A percentile compares a stretch with the other conserved stretches of the same genome.
These are phyloP conservation scores for Cladophialophora yegresii DNA, from an alignment of 2,329 filamentous ascomycete genomes.

Conservation along the genomic window DNA sequence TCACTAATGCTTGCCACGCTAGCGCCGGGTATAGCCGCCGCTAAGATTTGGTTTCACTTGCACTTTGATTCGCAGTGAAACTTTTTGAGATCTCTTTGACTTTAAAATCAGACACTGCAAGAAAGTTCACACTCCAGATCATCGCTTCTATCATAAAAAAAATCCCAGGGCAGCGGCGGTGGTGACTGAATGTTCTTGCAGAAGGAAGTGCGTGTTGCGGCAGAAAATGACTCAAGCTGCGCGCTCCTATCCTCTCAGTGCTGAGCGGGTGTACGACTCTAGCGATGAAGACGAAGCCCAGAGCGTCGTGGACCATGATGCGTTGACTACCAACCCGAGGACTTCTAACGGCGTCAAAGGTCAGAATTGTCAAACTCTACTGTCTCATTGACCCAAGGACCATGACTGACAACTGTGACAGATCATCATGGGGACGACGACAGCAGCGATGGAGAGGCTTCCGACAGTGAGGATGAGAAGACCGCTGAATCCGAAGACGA, in stretches of 20 bases:
- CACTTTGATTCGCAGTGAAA: background rate
- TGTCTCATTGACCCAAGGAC: background rate
- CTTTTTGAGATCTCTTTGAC: conserved; percentile 9
- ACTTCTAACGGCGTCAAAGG: background rate
- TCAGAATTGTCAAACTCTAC: background rate
- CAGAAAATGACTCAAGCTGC: conserved; percentile 10
- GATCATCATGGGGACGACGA: background rate
- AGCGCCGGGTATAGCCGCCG: conserved; percentile 14
- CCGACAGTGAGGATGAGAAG: conserved; percentile 4
- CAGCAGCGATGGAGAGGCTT: background rate
- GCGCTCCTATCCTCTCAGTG: conserved; percentile 25
- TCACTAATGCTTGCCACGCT: conserved; percentile 1
- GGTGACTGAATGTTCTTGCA: background rate
- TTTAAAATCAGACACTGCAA: background rate
- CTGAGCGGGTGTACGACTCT: conserved; percentile 30
- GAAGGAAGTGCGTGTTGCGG: conserved; percentile 2
- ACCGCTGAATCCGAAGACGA: background rate
- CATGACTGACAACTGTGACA: conserved; percentile 1
- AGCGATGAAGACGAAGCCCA: conserved; percentile 27
- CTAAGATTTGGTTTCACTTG: background rate
- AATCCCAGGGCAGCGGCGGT: background rate
- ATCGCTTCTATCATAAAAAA: background rate
- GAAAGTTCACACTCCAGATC: background rate
- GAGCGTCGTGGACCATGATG: background rate
- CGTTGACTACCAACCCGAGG: conserved; percentile 11